Evolutionary conservation across 2,329 filamentous ascomycete genomes (phyloP).

Genomic region (Fusarium agapanthi): DNA sequence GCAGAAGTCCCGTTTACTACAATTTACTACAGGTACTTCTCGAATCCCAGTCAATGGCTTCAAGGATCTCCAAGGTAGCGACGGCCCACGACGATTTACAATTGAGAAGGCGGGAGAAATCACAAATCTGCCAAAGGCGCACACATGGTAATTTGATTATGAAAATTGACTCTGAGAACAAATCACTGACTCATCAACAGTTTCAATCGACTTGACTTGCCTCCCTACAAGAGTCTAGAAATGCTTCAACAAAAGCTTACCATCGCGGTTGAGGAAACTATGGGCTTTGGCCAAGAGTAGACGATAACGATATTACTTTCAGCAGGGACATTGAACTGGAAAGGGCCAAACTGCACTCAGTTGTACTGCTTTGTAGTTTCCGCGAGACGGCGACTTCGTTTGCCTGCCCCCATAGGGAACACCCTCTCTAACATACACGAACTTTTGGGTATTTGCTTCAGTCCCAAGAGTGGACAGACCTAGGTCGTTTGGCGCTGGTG

Average conservation of each 20-base stretch:
- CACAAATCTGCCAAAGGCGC: slow-evolving; percentile 90
- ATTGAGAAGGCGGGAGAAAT: slow-evolving; percentile 97
- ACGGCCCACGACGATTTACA: slow-evolving; percentile 93
- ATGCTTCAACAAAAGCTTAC: slow-evolving; percentile 88
- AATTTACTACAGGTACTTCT: slow-evolving; percentile 97
- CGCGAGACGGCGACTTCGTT: slow-evolving; percentile 21
- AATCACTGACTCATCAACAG: slow-evolving; percentile 56
- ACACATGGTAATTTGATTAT: slow-evolving; percentile 82
- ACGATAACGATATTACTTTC: slow-evolving; percentile 31
- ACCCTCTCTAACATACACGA: slow-evolving; percentile 29
- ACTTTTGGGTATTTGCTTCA: slow-evolving; percentile 46
- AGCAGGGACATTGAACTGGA: slow-evolving; percentile 22
- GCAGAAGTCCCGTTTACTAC: slow-evolving; percentile 93
- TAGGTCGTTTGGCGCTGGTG: slow-evolving; percentile 47
- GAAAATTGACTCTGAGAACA: background rate
- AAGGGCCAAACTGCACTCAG: slow-evolving; percentile 13
- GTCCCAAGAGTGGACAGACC: slow-evolving; percentile 44
- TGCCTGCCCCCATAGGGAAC: slow-evolving; percentile 21
- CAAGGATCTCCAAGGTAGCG: slow-evolving; percentile 97
- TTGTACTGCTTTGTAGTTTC: slow-evolving; percentile 31
- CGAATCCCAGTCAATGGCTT: slow-evolving; percentile 99
- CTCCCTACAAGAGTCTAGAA: slow-evolving; percentile 90
- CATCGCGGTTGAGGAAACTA: slow-evolving; percentile 97
- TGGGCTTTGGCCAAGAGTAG: slow-evolving; percentile 98
- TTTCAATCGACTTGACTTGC: slow-evolving; percentile 97